Evolutionary conservation across 1,139 yeast genomes (phyloP), one percentile per base, ranked within the genome.

Genomic region (Saccharomycopsis crataegensis): DNA sequence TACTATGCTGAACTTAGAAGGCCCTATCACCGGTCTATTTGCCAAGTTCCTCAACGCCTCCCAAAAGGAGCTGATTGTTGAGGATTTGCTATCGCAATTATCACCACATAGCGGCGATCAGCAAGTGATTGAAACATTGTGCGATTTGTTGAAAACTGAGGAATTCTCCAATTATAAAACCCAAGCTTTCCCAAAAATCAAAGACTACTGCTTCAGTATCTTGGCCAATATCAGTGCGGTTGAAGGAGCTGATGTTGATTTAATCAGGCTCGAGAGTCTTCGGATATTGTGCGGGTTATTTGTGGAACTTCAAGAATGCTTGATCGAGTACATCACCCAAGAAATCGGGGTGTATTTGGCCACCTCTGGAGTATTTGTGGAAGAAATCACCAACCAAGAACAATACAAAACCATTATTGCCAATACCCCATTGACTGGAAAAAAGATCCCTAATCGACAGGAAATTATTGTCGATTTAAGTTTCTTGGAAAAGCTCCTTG

Each of bases 31-130:
- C 11, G 12, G 16, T 42, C 16, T 32, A 31, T 33, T 45, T 8
- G 16, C 56, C 5, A 52, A 43, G 38, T 60, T 58, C 38, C 33
- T 61, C 9, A 44, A 32, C 11, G 53, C 42, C 0, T 51, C 46
- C 1, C 59, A 58, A 37, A 52, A 51, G 28, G 34, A 34, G 12
- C 16, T 33, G 1, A 44, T 61, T 1, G 58, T 57, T 1, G 9
- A 34, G 2, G 58, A 59, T 12, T 45, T 61, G 12, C 31, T 58
- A 1, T n/a, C 46, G 2, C 46, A 48, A 37, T 45, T 49, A 28
- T 11, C 28, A n/a, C 8, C 28, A 9, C 8, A 12, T 11, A 28
- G 28, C n/a, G 4, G 31, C 11, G 46, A 48, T n/a, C 17, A n/a
- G 28, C 8, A 11, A n/a, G 33, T 28, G 8, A 42, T 48, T n/a